A percentile compares a stretch with the other conserved stretches of the same genome.
These are phyloP conservation scores for Skeletonema costatum DNA, from an alignment of 108 stramenopile genomes.

Conservation along the genomic window DNA sequence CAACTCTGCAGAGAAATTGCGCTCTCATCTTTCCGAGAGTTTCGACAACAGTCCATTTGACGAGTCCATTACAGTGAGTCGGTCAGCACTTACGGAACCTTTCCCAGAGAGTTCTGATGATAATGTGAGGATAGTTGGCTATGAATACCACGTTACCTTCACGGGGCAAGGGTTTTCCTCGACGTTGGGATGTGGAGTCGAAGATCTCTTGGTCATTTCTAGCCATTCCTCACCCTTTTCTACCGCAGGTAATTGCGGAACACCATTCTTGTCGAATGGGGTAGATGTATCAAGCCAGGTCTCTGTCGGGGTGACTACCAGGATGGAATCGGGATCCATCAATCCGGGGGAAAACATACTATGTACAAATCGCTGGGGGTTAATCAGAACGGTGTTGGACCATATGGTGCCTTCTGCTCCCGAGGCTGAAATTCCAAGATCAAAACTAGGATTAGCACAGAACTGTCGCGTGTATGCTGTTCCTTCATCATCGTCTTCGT, in stretches of 20 bases:
- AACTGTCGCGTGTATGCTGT: constrained; percentile 48
- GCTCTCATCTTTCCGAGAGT: constrained; percentile 44
- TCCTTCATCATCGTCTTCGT: constrained; percentile 26
- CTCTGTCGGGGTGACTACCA: constrained; percentile 28
- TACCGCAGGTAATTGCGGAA: constrained; percentile 25
- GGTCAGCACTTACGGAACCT: constrained; percentile 25
- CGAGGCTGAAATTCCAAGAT: constrained; percentile 41
- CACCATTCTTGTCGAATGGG: constrained; percentile 32
- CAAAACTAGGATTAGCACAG: constrained; percentile 47
- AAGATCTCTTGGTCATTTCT: constrained; percentile 46
- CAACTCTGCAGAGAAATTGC: constrained; percentile 47
- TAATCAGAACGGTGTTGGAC: constrained; percentile 58
- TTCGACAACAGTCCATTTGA: constrained; percentile 59
- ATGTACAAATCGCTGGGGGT: constrained; percentile 69
- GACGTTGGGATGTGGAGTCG: constrained; percentile 38
- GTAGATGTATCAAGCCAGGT: constrained; percentile 41
- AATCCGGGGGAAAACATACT: constrained; percentile 63
- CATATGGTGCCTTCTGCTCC: constrained; percentile 16
- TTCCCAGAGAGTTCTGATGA: constrained; percentile 15
- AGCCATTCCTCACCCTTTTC: constrained; percentile 32
- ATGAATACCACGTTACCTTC: constrained; percentile 57
- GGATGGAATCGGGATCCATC: constrained; percentile 52
- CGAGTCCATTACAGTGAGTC: constrained; percentile 53
- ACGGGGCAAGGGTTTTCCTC: constrained; percentile 55
- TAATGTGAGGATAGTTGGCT: constrained; percentile 24